Base-by-base conservation (phyloP, 768 basidiomycete genomes). In the Termitomyces sp. region DNA sequence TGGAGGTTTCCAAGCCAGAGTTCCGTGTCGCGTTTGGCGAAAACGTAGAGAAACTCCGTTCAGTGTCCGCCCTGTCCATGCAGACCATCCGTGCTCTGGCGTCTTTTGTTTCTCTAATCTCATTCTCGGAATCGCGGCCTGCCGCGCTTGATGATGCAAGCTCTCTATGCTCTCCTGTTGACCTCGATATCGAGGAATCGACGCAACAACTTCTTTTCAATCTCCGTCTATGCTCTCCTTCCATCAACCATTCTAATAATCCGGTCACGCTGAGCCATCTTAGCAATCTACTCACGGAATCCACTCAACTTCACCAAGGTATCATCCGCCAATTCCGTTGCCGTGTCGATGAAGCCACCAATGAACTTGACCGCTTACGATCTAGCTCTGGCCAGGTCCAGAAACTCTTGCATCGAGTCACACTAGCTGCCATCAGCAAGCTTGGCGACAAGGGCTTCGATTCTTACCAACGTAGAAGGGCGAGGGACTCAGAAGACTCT, bases 401-500 rank as follows among this genome's bases (percentile, higher is more conserved):
- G 52, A 65, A 66, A 9, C 67, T 82, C 31, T 71, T 82, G 56
- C 77, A 79, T 29, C 68, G 67, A 0, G 75, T 82, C 32, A 72
- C 74, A 12, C 68, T 71, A 24, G 74, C 76, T 6, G 75, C 82
- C 34, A 74, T 78, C 48, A 74, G 73, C n/a, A 77, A 76, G n/a
- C 59, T 81, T 32, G 64, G 66, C 7, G 58, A 67, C 22, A 69
- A 69, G 3, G 76, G 76, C 13, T 67, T 79, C 27, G 62, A 67
- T 27, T 62, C 76, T 7, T 57, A 36, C 62, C 59, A 26, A 57
- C 63, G 61, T 42, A 74, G 76, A 41, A 72, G 74, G 1, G 75
- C 80, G 14, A 78, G 85, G 54, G 85, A 81, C 48, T 88, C 87
- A n/a, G 80, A 82, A 64, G 86, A 87, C 66, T 88, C 87, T 1